Conservation (phyloP, 78 protist genomes). For the Mastigamoeba balamuthi region DNA sequence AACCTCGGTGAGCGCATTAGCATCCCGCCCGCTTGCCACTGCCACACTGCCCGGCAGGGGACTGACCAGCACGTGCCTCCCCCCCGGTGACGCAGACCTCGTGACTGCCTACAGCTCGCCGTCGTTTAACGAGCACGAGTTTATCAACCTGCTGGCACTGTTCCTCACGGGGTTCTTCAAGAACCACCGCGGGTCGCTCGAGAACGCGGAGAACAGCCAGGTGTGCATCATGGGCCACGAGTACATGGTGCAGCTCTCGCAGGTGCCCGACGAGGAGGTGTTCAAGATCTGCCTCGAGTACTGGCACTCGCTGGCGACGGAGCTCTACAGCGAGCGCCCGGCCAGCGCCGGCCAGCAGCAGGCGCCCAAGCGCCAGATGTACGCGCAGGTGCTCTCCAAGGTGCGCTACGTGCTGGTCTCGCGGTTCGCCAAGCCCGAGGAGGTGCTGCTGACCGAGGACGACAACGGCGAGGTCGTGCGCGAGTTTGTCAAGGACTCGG, state of each 20-base stretch:
- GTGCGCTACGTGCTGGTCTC: conserved; percentile 79
- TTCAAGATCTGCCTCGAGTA: conserved; percentile 94
- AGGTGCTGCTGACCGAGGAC: conserved; percentile 90
- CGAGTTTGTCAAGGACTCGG: conserved; percentile 75
- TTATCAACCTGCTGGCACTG: conserved; percentile 61
- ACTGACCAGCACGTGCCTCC: background rate
- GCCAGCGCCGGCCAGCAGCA: background rate
- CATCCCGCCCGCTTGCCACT: too few relatives aligned
- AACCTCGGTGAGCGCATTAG: too few relatives aligned
- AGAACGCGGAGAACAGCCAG: conserved; percentile 19
- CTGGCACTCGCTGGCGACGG: conserved; percentile 68
- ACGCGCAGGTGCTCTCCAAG: conserved; percentile 50
- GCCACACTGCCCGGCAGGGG: too few relatives aligned
- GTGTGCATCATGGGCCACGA: conserved; percentile 41
- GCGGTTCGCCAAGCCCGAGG: conserved; percentile 98
- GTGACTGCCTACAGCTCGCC: conserved; percentile 11
- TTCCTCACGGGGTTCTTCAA: conserved; percentile 74
- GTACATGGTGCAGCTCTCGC: conserved; percentile 58
- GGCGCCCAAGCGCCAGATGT: conserved; percentile 45
- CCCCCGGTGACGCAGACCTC: background rate
- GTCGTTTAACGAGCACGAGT: conserved; percentile 31
- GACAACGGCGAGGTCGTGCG: conserved; percentile 91
- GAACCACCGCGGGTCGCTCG: conserved; percentile 56
- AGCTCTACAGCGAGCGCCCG: conserved; percentile 25
- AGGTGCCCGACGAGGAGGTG: conserved; percentile 80